These are phyloP conservation scores for Cercospora sesami DNA, from an alignment of 2,329 filamentous ascomycete species.

Conservation along the genomic window DNA sequence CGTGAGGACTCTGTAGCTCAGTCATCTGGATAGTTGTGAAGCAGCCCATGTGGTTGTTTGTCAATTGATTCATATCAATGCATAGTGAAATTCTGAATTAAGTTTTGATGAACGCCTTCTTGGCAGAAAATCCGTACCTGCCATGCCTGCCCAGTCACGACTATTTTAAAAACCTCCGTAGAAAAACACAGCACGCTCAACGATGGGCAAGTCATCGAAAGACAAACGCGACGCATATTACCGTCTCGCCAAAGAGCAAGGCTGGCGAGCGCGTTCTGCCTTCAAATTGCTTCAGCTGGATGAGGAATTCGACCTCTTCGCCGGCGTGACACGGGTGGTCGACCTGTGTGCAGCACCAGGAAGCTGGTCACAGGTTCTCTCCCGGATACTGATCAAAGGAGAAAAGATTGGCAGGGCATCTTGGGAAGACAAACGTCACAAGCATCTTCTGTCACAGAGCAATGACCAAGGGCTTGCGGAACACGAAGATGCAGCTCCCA, in stretches of 20 bases:
- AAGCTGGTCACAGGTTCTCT: constrained; percentile 96
- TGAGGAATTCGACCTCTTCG: constrained; percentile 92
- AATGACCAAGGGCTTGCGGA: not conserved
- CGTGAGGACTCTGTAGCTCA: not conserved
- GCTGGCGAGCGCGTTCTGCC: constrained; percentile 92
- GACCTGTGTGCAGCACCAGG: constrained; percentile 95
- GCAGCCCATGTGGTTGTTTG: not conserved
- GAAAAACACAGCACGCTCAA: not conserved
- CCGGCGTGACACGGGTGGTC: constrained; percentile 85
- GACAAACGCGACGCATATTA: constrained; percentile 99
- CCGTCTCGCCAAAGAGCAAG: constrained; percentile 95
- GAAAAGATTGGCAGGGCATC: constrained; percentile 83
- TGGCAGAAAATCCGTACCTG: not conserved
- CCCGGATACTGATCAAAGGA: constrained; percentile 86
- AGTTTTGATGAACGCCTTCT: not conserved
- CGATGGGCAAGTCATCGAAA: constrained; percentile 78
- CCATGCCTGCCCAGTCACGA: not conserved
- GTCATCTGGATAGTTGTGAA: not conserved
- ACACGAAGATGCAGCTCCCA: not conserved
- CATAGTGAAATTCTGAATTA: not conserved
- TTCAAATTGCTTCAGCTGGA: constrained; percentile 97
- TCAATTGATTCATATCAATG: not conserved
- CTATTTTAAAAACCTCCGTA: not conserved
- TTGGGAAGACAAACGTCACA: constrained; percentile 81
- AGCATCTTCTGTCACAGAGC: constrained; percentile 36